These are phyloP conservation scores for Pleoardoris graminearum DNA, from an alignment of 2,329 filamentous ascomycete genomes.

Conservation along the genomic window DNA sequence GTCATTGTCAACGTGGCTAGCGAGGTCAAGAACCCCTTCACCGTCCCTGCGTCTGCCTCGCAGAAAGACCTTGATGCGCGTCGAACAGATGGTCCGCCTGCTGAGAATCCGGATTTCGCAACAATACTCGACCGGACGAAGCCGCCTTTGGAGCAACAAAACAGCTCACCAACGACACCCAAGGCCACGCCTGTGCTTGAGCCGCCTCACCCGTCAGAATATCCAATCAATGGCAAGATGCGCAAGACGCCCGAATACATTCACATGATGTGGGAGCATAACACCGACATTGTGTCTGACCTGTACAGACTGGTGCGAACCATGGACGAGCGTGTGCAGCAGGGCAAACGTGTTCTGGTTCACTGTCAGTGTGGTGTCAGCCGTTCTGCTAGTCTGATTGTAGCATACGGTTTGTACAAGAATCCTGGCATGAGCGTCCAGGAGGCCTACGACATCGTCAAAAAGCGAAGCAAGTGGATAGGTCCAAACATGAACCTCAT, in stretches of 20 bases:
- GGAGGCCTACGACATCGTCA: conserved; percentile 79
- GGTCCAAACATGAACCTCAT: conserved; percentile 91
- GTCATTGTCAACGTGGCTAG: conserved; percentile 83
- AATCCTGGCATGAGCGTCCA: conserved; percentile 77
- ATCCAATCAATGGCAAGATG: conserved; percentile 29
- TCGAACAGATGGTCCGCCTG: conserved; percentile 40
- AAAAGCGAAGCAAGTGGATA: conserved; percentile 82
- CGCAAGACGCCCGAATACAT: conserved; percentile 73
- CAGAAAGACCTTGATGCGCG: conserved; percentile 43
- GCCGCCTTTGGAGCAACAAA: conserved; percentile 31
- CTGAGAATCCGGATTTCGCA: conserved; percentile 43
- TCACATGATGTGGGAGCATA: conserved; percentile 86
- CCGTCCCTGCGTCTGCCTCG: conserved; percentile 31
- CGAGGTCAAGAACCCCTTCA: conserved; percentile 78
- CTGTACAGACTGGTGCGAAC: conserved; percentile 73
- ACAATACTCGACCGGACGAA: conserved; percentile 33
- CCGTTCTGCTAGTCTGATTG: conserved; percentile 81
- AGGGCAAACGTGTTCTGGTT: conserved; percentile 77
- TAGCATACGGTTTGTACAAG: conserved; percentile 81
- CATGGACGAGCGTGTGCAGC: conserved; percentile 71
- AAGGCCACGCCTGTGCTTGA: conserved; percentile 56
- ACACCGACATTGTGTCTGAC: conserved; percentile 81
- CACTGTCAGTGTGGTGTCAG: conserved; percentile 88
- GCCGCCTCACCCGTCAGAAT: conserved; percentile 29
- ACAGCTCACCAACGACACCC: conserved; percentile 54